Conservation (phyloP, 73 alveolate genomes). For the Symbiodinium natans region DNA sequence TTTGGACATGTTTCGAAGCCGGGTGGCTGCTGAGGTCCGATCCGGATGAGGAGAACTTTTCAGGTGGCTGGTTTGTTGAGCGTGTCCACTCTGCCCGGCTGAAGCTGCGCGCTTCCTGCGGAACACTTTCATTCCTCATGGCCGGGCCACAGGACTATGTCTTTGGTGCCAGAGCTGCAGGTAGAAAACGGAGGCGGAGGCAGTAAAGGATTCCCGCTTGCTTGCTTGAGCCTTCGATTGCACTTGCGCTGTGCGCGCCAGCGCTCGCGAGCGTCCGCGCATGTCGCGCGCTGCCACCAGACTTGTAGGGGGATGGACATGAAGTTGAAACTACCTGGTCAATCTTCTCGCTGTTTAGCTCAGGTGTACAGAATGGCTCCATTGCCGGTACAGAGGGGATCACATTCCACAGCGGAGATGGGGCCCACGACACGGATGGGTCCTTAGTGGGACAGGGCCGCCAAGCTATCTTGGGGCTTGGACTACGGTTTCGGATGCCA, state of each 20-base stretch:
- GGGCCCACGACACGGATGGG: slow-evolving; percentile 37
- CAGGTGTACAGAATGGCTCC: slow-evolving; percentile 85
- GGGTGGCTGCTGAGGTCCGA: neutral
- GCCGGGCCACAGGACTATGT: slow-evolving; percentile 85
- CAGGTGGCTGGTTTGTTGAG: slow-evolving; percentile 82
- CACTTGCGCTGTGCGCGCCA: no score
- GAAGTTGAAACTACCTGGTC: neutral
- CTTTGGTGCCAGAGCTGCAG: neutral
- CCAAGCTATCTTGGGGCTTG: neutral
- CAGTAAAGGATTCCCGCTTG: neutral
- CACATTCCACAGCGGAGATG: slow-evolving; percentile 80
- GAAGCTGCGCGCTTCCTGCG: slow-evolving; percentile 60
- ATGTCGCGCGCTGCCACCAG: no score
- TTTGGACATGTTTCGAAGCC: neutral
- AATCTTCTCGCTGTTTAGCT: neutral
- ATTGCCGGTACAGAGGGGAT: slow-evolving; percentile 84
- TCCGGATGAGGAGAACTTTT: slow-evolving; percentile 83
- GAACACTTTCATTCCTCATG: slow-evolving; percentile 71
- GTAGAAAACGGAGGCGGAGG: neutral
- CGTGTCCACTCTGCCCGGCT: slow-evolving; percentile 74
- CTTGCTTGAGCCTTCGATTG: neutral
- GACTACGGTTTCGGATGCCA: neutral
- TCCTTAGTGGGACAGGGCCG: neutral
- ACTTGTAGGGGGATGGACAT: no score
- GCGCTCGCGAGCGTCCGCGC: no score